Evolutionary conservation across 164 flowering plant species (phyloP), one percentile per base, ranked within the genome.

Genomic region (Piper longum): DNA sequence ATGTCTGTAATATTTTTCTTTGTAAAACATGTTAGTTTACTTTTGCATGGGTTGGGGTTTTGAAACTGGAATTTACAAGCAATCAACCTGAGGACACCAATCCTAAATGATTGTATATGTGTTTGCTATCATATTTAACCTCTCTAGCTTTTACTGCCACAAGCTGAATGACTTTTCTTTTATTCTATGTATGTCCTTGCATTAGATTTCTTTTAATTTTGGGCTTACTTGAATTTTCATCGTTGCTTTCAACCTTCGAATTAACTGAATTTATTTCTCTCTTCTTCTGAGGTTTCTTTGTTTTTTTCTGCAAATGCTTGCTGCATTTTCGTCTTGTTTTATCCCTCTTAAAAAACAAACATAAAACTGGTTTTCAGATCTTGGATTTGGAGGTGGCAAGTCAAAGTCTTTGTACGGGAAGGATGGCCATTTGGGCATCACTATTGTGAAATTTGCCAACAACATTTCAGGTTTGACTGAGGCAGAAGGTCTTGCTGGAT

Each of bases 381-480:
- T 95, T 60, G 96, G 98, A 64, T 81, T 86, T 68, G 60, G 60
- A 40, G 79, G 83, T 72, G 99, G 96, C 65, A 95, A 95, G 73
- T 76, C 96, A 18, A 95, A 82, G 78, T 83, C 98, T 14, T 67
- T 91, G 78, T 95, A 85, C 67, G 81, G 83, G 5, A 87, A 80
- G 72, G 96, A 95, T 0, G 99, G 99, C 59, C 99, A 89, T 67
- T 64, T 78, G 69, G 99, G 96, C 64, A 74, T 84, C 42, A 86
- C 89, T 1, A 65, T 85, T 65, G 79, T 95, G 51, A 89, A 85
- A 75, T 95, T 85, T 78, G 63, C 83, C 5, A 78, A 75, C 63
- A 89, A 82, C 54, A 75, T 76, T 17, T 74, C 81, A 4, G 96
- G 96, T 48, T 75, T 95, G 55, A 85, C 73, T 71, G 93, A 89